phyloP scores from a whole-genome alignment of 1,139 yeast species.

The Geotrichum macrosporum region DNA sequence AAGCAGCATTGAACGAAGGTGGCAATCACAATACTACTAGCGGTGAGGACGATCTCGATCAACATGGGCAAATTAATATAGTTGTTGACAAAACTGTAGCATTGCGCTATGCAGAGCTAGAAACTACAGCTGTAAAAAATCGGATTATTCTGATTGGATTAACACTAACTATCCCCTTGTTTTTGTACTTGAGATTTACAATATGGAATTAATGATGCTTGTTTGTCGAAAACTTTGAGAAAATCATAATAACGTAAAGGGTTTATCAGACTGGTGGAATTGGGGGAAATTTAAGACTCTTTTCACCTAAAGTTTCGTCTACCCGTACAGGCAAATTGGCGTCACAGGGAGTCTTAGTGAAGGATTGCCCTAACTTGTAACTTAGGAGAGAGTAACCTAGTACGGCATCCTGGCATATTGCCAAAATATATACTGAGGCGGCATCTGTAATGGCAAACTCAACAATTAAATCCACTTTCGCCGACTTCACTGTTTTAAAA shows the following conservation, averaged over 20 bases:
- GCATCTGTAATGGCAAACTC: constrained; percentile 29
- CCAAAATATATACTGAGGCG: constrained; percentile 25
- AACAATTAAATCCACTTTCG: constrained; percentile 25
- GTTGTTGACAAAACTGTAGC: constrained; percentile 16
- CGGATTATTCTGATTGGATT: constrained; percentile 26
- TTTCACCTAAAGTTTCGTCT: too few species aligned
- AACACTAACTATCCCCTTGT: constrained; percentile 26
- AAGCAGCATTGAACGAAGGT: not conserved
- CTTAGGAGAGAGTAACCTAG: constrained; percentile 7
- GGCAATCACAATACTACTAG: not conserved
- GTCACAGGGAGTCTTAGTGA: not conserved
- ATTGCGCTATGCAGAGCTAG: constrained; percentile 18
- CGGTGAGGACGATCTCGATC: not conserved
- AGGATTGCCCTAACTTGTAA: constrained; percentile 4
- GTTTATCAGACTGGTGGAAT: not conserved
- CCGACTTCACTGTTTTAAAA: constrained; percentile 22
- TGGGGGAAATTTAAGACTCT: not conserved
- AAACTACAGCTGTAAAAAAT: constrained; percentile 25
- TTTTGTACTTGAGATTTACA: constrained; percentile 25
- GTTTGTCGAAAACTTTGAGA: too few species aligned
- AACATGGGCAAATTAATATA: not conserved
- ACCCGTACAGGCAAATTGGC: too few species aligned
- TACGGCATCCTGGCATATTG: constrained; percentile 26
- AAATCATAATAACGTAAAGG: too few species aligned
- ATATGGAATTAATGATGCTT: constrained; percentile 25